These are phyloP conservation scores for Boletus albobrunnescens DNA, from an alignment of 1,284 basidiomycete genomes.

Conservation along the genomic window DNA sequence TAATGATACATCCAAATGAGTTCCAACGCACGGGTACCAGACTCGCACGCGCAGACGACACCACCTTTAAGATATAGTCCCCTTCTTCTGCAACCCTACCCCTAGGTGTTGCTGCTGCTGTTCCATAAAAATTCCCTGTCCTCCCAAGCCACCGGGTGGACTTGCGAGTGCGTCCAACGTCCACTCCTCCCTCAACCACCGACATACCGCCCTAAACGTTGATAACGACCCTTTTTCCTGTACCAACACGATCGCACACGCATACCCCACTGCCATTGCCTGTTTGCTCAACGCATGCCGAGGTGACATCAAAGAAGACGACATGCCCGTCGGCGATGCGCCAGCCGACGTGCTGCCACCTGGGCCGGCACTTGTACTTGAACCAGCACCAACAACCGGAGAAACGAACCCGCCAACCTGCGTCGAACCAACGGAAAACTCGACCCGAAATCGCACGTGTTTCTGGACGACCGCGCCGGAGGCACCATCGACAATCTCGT, in stretches of 20 bases:
- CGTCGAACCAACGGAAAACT: constrained; percentile 52
- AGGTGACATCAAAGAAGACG: constrained; percentile 19
- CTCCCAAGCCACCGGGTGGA: constrained; percentile 16
- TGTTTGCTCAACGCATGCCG: constrained; percentile 32
- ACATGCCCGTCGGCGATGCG: constrained; percentile 11
- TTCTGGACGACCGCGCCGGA: constrained; percentile 47
- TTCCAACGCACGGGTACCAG: constrained; percentile 7
- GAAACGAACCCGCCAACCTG: constrained; percentile 17
- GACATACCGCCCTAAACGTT: constrained; percentile 74
- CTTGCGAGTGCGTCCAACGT: constrained; percentile 35
- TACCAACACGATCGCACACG: constrained; percentile 59
- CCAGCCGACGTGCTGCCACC: neutral
- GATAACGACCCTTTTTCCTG: constrained; percentile 88
- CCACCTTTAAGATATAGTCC: constrained; percentile 11
- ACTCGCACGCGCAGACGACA: neutral
- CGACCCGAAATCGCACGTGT: constrained; percentile 58
- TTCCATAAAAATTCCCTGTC: constrained; percentile 19
- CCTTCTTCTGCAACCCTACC: constrained; percentile 8
- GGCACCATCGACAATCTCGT: constrained; percentile 47
- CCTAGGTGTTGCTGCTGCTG: constrained; percentile 19
- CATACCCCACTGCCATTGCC: constrained; percentile 17
- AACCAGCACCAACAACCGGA: constrained; percentile 5
- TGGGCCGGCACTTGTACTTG: neutral
- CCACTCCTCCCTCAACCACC: constrained; percentile 68
- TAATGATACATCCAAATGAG: neutral